Conservation (phyloP, 805 yeast species). For the Spathaspora gorwiae region DNA sequence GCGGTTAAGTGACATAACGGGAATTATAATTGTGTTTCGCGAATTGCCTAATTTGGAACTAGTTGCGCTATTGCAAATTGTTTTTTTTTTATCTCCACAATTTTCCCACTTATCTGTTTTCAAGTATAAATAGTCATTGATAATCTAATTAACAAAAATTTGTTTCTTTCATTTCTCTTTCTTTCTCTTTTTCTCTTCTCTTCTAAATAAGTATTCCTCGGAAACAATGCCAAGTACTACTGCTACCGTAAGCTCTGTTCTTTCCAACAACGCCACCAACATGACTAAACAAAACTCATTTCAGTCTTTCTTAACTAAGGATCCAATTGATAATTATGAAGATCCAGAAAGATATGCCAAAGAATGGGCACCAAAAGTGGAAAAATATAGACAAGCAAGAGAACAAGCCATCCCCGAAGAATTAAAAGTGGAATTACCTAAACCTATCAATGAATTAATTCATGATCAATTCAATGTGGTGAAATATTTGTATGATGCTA, state of each 20-base stretch:
- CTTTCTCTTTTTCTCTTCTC: not conserved
- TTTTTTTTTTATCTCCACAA: not conserved
- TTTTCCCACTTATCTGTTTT: too few relatives aligned
- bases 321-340: slow-evolving; percentile 28
- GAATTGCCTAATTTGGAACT: not conserved
- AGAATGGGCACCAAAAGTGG: slow-evolving; percentile 44
- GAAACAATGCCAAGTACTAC: not conserved
- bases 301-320: slow-evolving; percentile 26
- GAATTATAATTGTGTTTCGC: not conserved
- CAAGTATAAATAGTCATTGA: not conserved
- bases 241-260: too few relatives aligned
- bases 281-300: slow-evolving; percentile 7
- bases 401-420: slow-evolving; percentile 25
- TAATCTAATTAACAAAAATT: not conserved
- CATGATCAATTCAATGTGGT: slow-evolving; percentile 33
- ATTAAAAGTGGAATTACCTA: slow-evolving; percentile 28
- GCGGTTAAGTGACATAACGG: too few relatives aligned
- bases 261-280: not conserved
- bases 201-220: too few relatives aligned
- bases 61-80: not conserved
- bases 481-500: slow-evolving; percentile 29
- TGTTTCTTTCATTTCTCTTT: too few relatives aligned
- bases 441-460: slow-evolving; percentile 24
- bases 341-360: slow-evolving; percentile 38
- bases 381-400: slow-evolving; percentile 31